Percentiles rank a stretch among this genome's conserved stretches.
Conservation (phyloP, 208 protist genomes). For the Trypanosoma cruzi region DNA sequence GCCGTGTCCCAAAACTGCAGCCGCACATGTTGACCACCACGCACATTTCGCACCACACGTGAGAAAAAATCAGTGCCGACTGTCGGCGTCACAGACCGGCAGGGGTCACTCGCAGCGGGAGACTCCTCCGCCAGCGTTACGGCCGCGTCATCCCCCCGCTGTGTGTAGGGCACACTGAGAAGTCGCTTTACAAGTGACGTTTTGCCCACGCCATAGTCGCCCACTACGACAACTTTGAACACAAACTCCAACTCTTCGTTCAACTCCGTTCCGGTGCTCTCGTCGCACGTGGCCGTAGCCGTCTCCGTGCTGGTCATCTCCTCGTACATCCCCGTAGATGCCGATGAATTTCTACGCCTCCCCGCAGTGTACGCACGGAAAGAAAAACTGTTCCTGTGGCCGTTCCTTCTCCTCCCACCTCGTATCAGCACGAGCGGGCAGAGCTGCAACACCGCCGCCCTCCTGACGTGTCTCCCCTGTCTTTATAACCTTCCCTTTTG, state of each 20-base stretch:
- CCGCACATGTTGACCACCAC: constrained; percentile 37
- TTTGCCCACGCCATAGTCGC: constrained; percentile 68
- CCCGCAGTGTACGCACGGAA: too few species aligned
- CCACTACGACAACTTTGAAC: constrained; percentile 53
- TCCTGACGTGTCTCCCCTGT: too few species aligned
- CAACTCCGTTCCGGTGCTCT: constrained; percentile 1
- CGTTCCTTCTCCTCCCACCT: too few species aligned
- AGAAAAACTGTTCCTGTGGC: too few species aligned
- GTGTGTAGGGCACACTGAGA: constrained; percentile 13
- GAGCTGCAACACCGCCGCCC: too few species aligned
- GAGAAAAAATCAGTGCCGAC: constrained; percentile 72
- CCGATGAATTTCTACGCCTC: too few species aligned
- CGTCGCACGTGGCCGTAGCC: background rate
- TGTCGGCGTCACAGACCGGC: too few species aligned
- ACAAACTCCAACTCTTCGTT: constrained; percentile 37
- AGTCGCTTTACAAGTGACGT: constrained; percentile 63
- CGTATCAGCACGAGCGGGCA: too few species aligned
- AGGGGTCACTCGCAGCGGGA: too few species aligned
- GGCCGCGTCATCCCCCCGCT: constrained; percentile 3
- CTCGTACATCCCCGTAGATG: too few species aligned
- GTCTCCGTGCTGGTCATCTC: background rate
- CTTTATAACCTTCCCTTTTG: too few species aligned
- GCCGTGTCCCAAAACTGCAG: constrained; percentile 85
- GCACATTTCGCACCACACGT: constrained; percentile 34
- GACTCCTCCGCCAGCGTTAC: too few species aligned